Percentiles rank a stretch among this genome's conserved stretches.
Evolutionary conservation across 129 eudicot genomes (phyloP).

Genomic region (Lactuca saligna): DNA sequence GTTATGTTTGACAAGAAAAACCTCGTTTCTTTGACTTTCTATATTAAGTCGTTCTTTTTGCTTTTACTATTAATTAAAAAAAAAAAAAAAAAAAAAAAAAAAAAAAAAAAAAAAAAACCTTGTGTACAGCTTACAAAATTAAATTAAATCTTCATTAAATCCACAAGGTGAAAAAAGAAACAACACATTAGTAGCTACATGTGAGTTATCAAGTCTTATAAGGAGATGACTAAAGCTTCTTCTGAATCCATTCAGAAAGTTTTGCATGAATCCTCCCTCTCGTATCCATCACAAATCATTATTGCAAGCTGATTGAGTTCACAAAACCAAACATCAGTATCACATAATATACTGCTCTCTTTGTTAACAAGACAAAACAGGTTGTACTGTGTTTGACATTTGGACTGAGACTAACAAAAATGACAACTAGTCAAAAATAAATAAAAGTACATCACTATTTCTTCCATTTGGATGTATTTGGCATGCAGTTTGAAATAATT

Average conservation of each 20-base stretch:
- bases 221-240: slow-evolving; percentile 6
- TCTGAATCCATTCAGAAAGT: slow-evolving; percentile 26
- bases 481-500: not conserved
- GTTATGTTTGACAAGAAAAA: not conserved
- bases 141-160: not conserved
- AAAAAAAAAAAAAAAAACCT: too few relatives aligned
- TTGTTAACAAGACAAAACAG: not conserved
- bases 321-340: slow-evolving; percentile 36
- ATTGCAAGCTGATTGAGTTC: slow-evolving; percentile 51
- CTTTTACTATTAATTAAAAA: too few relatives aligned
- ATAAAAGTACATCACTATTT: not conserved
- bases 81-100: too few relatives aligned
- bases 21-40: not conserved
- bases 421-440: too few relatives aligned
- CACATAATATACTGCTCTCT: not conserved
- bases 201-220: slow-evolving; percentile 20
- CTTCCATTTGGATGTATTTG: not conserved
- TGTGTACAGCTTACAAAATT: not conserved
- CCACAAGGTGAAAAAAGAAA: not conserved
- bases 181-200: slow-evolving; percentile 9
- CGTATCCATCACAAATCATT: slow-evolving; percentile 49
- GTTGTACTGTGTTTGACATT: not conserved
- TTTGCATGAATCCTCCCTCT: slow-evolving; percentile 28
- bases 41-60: not conserved
- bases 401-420: too few relatives aligned